Evolutionary conservation across 495 filamentous ascomycete genomes (phyloP), one percentile per base, ranked within the genome.

Genomic region (Amorphotheca resinae): DNA sequence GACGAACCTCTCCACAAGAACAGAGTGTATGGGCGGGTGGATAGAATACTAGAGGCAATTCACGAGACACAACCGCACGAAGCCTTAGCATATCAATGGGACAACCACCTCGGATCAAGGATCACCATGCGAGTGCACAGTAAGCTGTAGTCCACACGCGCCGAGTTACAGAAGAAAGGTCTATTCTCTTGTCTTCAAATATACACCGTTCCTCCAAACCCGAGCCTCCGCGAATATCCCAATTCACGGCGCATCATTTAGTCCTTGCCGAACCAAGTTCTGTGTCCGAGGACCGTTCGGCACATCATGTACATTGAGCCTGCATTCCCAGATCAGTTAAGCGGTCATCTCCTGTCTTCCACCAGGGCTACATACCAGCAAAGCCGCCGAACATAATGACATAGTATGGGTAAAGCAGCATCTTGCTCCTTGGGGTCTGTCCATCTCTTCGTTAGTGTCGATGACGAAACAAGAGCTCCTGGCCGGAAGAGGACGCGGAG

Each of bases 251-350:
- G n/a, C n/a, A n/a, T n/a, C n/a, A n/a, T n/a, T n/a, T n/a, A n/a
- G n/a, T n/a, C n/a, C 65, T 80, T 76, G 57, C 72, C 68, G 60
- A 82, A 88, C 76, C 80, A 91, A 41, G 84, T 91, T 79, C 88
- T 95, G 68, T 95, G 76, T 58, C 87, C 87, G 64, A 66, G 33
- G 33, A 73, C 55, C 60, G 68, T 61, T 41, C 74, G 70, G 42
- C 64, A 56, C 64, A 72, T 69, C 63, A 64, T 69, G 57, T 75
- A 79, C 60, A 76, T 60, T 3, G 55, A 47, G 15, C 55, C 55
- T 59, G 15, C 17, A 7, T 7, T n/a, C 14, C 20, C 30, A 22
- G 25, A 14, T 43, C 8, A 43, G 18, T 6, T 7, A 25, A 30
- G 15, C 2, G 2, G 15, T 31, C 15, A 20, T 43, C 25, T 33